Conservation (phyloP, 208 protist species). For the Tetramitus jugosus region DNA sequence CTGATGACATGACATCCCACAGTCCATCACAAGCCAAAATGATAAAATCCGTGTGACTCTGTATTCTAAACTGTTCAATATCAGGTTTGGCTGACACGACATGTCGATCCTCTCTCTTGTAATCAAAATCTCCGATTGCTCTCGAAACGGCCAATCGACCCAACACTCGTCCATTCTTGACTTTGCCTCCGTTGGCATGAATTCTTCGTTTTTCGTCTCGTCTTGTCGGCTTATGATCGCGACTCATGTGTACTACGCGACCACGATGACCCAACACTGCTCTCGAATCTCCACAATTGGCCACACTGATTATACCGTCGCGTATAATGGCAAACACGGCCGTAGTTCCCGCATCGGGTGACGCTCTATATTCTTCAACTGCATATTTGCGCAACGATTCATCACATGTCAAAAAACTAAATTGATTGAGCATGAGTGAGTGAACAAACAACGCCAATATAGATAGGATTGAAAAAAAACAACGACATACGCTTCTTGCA, state of each 20-base stretch:
- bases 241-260: background rate
- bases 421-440: too few relatives aligned
- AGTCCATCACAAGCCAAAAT: constrained; percentile 81
- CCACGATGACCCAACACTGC: background rate
- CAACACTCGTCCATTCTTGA: background rate
- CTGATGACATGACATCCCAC: constrained; percentile 61
- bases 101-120: too few relatives aligned
- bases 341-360: background rate
- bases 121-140: background rate
- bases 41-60: constrained; percentile 60
- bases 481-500: too few relatives aligned
- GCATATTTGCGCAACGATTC: too few relatives aligned
- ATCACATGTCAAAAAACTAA: too few relatives aligned
- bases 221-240: background rate
- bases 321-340: background rate
- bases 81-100: background rate
- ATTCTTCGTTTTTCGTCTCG: background rate
- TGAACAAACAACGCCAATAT: too few relatives aligned
- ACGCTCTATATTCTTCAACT: too few relatives aligned
- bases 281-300: background rate
- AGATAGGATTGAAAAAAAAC: too few relatives aligned
- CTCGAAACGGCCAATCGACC: background rate
- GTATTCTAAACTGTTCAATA: background rate
- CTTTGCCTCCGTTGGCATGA: background rate
- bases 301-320: background rate